Conservation (phyloP, 306 rosid species). For the Medicago ruthenica region DNA sequence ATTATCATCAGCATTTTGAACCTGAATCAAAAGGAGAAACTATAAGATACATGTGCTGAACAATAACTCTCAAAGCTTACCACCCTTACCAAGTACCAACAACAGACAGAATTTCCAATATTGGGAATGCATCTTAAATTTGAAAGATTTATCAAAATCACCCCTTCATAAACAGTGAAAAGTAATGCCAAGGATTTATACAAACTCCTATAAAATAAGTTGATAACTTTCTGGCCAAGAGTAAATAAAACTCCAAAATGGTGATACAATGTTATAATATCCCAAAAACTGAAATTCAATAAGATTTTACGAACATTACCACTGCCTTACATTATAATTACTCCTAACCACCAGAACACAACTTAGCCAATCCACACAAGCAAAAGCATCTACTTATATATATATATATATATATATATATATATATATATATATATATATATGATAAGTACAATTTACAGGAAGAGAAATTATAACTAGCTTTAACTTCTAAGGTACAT, state of each 20-base stretch:
- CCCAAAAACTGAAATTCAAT: conserved; percentile 18
- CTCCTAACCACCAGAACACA: conserved; percentile 19
- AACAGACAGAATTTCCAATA: conserved; percentile 14
- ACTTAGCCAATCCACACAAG: conserved; percentile 14
- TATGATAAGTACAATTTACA: not conserved
- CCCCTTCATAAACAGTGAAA: conserved; percentile 23
- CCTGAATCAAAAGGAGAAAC: conserved; percentile 64
- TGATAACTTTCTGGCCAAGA: not conserved
- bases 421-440: too few relatives aligned
- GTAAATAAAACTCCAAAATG: conserved; percentile 7
- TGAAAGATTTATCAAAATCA: not conserved
- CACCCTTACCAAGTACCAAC: conserved; percentile 20
- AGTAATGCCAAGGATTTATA: conserved; percentile 19
- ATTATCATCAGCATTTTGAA: conserved; percentile 98
- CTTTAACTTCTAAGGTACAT: not conserved
- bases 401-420: too few relatives aligned
- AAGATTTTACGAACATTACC: conserved; percentile 1
- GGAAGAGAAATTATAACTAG: conserved; percentile 7
- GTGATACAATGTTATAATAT: conserved; percentile 2
- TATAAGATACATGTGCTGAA: conserved; percentile 31
- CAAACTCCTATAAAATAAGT: not conserved
- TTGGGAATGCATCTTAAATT: conserved; percentile 25
- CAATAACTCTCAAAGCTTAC: conserved; percentile 35
- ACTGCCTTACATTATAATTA: conserved; percentile 8
- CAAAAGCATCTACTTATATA: not conserved